These are phyloP conservation scores for Capsicum pubescens DNA, from an alignment of 257 asterid species.

Conservation along the genomic window DNA sequence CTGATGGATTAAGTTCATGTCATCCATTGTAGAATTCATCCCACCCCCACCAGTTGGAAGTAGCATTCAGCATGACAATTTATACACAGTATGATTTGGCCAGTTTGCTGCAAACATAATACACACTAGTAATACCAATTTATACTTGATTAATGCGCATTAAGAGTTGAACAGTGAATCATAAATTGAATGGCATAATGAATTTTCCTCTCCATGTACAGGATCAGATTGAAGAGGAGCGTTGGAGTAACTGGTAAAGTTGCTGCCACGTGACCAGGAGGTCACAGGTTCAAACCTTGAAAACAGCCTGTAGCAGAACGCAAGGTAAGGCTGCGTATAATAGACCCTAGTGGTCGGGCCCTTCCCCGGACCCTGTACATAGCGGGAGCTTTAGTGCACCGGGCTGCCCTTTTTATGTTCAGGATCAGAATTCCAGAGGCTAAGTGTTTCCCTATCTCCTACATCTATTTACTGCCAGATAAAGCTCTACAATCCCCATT, in stretches of 20 bases:
- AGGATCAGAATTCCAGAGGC: background rate
- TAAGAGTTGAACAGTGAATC: conserved; percentile 2
- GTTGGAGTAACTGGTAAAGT: too few species aligned
- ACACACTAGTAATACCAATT: conserved; percentile 31
- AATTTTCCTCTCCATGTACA: conserved; percentile 17
- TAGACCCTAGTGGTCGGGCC: too few species aligned
- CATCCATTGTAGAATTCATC: conserved; percentile 93
- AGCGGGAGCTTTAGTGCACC: too few species aligned
- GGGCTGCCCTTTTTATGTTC: background rate
- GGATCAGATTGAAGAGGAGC: background rate
- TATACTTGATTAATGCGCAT: background rate
- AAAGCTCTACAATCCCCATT: background rate
- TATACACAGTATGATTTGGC: conserved; percentile 35
- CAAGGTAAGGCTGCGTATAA: too few species aligned
- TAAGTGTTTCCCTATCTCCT: background rate
- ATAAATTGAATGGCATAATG: conserved; percentile 14
- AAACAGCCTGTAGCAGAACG: too few species aligned
- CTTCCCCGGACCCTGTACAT: too few species aligned
- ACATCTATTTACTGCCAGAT: background rate
- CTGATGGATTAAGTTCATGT: conserved; percentile 91
- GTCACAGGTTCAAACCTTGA: too few species aligned
- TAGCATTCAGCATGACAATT: conserved; percentile 93
- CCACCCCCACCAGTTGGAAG: conserved; percentile 75
- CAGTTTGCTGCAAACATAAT: conserved; percentile 44
- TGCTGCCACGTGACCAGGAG: too few species aligned